Evolutionary conservation across 23 red algal species (phyloP), one percentile per base, ranked within the genome.

Genomic region (Gracilaria domingensis): DNA sequence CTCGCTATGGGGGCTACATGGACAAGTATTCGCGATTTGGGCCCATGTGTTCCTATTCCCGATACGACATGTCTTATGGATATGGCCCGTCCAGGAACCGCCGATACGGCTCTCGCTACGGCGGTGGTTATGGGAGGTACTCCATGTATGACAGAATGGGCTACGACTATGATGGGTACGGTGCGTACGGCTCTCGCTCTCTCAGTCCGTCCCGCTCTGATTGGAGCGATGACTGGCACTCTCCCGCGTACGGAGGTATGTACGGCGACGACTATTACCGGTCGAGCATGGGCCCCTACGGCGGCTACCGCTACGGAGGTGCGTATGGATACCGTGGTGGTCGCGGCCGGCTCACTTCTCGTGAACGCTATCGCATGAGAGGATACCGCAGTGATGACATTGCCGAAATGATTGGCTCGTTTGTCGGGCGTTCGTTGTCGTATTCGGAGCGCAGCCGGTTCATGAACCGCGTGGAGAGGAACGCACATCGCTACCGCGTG

Each of bases 91-190:
- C 59, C 14, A 73, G 21, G 67, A 11, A 73, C 44, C 2, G 20
- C 23, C 67, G 35, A 1, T 73, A 73, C 28, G 67, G 67, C 67
- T 37, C 35, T 24, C 35, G 67, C 28, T 29, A n/a, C 28, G 33
- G 38, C 67, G 35, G 35, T 29, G 67, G 16, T 29, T 73, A 39
- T 24, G 67, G 67, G 1, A 73, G 67, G 67, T 73, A 73, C 35
- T 73, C 67, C 67, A 73, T 73, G 67, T 73, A 73, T 21, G 67
- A 73, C 38, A 37, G 67, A 40, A 73, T 73, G 67, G 67, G 67
- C 6, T 24, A 73, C 18, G 67, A 23, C 21, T 73, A 73, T 42
- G 67, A 73, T 44, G 33, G 35, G 35, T 37, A 39, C 35, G 35
- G 16, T 23, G 12, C 33, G 0, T 73, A 73, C 24, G 35, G 67